Evolutionary conservation across 192 early-diverging fungal genomes (phyloP), one percentile per base, ranked within the genome.

Genomic region (Dimargaris cristalligena): DNA sequence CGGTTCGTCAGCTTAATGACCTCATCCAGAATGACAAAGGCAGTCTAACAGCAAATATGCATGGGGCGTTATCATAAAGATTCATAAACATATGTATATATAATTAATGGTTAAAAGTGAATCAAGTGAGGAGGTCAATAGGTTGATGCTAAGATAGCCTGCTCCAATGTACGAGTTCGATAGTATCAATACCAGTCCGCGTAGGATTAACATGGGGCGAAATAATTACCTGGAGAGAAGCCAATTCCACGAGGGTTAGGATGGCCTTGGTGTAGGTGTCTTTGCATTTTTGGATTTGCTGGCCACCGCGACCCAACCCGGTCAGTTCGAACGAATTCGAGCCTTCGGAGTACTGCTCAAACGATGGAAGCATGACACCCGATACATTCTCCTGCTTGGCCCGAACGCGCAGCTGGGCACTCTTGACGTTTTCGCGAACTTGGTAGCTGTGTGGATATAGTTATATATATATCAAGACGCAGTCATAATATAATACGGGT

Each of bases 1-100:
- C 96, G 86, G 73, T 99, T 99, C 2, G 96, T 99, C 28, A 94
- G 67, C 79, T 95, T 97, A 72, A 99, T 99, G 51, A 99, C 94
- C 75, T 99, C 96, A 68, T 99, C 96, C 55, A 99, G 73, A 55
- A 97, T 95, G 4, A 96, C 90, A 73, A 99, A 99, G 0, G 96
- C 94, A 14, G 96, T 99, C 79, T 92, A 66, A 18, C 20, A 20
- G 55, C 6, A 70, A n/a, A n/a, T n/a, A n/a, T n/a, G n/a, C n/a
- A n/a, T n/a, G n/a, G n/a, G n/a, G n/a, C n/a, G n/a, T n/a, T n/a
- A n/a, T n/a, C n/a, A n/a, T n/a, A n/a, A n/a, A n/a, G n/a, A n/a
- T n/a, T n/a, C n/a, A n/a, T n/a, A n/a, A n/a, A n/a, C n/a, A n/a
- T n/a, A n/a, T n/a, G n/a, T n/a, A n/a, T n/a, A n/a, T n/a, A n/a